Percentiles rank a stretch among this genome's conserved stretches.
These are phyloP conservation scores for Trifolium fragiferum DNA, from an alignment of 306 rosid genomes.

Conservation along the genomic window DNA sequence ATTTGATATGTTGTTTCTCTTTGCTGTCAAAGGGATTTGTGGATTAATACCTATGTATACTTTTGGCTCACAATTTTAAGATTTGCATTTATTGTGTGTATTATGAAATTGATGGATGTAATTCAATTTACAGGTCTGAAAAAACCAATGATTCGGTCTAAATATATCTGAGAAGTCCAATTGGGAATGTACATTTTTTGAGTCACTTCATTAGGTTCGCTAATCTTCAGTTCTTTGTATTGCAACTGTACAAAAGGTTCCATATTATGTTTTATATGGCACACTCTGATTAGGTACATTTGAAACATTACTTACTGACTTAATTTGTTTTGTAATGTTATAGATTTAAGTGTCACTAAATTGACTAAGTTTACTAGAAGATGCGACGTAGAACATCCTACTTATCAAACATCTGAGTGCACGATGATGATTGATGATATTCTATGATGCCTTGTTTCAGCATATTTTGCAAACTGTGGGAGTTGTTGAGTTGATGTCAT, in stretches of 20 bases:
- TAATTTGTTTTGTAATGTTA: neutral
- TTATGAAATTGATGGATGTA: conserved; percentile 20
- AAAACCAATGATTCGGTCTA: neutral
- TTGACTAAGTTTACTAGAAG: neutral
- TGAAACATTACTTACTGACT: neutral
- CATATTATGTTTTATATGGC: neutral
- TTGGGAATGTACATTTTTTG: neutral
- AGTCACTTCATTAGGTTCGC: neutral
- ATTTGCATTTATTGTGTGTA: neutral
- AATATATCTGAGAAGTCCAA: neutral
- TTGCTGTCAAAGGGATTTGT: conserved; percentile 1
- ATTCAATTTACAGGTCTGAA: conserved; percentile 29
- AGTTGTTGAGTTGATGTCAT: neutral
- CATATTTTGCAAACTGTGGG: conserved; percentile 3
- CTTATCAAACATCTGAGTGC: conserved; percentile 10
- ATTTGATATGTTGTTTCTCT: neutral
- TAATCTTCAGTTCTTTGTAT: neutral
- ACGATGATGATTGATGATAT: neutral
- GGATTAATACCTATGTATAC: neutral
- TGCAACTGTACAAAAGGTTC: neutral
- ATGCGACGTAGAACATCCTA: neutral
- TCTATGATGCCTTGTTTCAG: too few species aligned
- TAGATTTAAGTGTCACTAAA: neutral
- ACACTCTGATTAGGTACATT: neutral
- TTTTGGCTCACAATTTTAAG: neutral